These are phyloP conservation scores for Rhytidiadelphus loreus DNA, from an alignment of 225 moss, liverwort and hornwort species.

Conservation along the genomic window DNA sequence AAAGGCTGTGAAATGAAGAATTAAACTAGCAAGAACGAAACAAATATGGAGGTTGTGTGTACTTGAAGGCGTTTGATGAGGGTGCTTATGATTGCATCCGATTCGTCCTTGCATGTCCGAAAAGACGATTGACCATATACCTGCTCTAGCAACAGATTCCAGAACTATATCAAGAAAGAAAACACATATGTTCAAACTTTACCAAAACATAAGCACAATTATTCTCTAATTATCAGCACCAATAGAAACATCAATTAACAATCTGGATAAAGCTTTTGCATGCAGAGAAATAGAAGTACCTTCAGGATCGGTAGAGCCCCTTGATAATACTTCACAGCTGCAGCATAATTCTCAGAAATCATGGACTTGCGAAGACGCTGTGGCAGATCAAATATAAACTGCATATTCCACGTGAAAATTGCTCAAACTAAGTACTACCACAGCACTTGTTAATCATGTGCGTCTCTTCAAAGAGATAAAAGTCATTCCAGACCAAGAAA, in stretches of 20 bases:
- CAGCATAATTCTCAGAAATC: slow-evolving; percentile 65
- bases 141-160: slow-evolving; percentile 53
- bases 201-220: background rate
- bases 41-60: background rate
- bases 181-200: background rate
- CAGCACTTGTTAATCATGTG: background rate
- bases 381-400: slow-evolving; percentile 98
- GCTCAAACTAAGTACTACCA: background rate
- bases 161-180: background rate
- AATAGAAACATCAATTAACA: background rate
- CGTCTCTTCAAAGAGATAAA: background rate
- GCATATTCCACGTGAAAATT: slow-evolving; percentile 10
- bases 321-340: slow-evolving; percentile 83
- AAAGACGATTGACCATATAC: slow-evolving; percentile 93
- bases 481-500: background rate
- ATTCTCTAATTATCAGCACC: background rate
- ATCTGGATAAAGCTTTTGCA: background rate
- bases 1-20: background rate
- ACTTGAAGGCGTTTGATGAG: slow-evolving; percentile 73
- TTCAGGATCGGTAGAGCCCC: slow-evolving; percentile 92
- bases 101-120: slow-evolving; percentile 75
- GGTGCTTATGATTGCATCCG: slow-evolving; percentile 59
- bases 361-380: slow-evolving; percentile 83
- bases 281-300: slow-evolving; percentile 20
- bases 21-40: background rate